These are phyloP conservation scores for Tolypocladium nubicola DNA, from an alignment of 2,329 filamentous ascomycete genomes.

Conservation along the genomic window DNA sequence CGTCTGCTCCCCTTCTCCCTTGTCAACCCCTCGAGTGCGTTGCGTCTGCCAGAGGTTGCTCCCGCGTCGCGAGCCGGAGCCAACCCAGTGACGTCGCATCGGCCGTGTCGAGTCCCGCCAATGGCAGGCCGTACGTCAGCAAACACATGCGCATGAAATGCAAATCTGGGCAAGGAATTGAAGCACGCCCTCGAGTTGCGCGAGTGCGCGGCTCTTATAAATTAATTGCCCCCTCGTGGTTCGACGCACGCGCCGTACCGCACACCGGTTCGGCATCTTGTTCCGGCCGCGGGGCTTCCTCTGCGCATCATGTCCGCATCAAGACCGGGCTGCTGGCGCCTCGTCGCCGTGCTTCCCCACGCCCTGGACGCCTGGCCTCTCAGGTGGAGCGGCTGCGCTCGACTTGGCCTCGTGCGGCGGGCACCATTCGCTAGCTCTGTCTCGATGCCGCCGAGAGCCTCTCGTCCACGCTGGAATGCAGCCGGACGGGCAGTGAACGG, in stretches of 20 bases:
- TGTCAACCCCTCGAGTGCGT: background rate
- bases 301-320: background rate
- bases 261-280: background rate
- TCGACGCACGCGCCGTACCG: background rate
- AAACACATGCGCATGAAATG: background rate
- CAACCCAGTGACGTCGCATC: background rate
- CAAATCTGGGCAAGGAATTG: background rate
- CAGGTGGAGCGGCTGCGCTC: background rate
- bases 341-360: background rate
- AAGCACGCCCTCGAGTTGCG: background rate
- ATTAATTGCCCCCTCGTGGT: background rate
- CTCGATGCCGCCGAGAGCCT: background rate
- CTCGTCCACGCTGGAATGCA: background rate
- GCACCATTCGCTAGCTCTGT: background rate
- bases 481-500: background rate
- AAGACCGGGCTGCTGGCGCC: background rate
- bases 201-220: background rate
- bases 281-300: background rate
- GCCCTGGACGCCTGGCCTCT: background rate
- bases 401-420: background rate
- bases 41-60: background rate
- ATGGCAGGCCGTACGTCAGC: background rate
- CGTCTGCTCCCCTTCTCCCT: conserved; percentile 1
- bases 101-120: background rate
- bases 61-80: background rate